Conservation (phyloP, 1,284 basidiomycete genomes). For the Entoloma clypeatum region DNA sequence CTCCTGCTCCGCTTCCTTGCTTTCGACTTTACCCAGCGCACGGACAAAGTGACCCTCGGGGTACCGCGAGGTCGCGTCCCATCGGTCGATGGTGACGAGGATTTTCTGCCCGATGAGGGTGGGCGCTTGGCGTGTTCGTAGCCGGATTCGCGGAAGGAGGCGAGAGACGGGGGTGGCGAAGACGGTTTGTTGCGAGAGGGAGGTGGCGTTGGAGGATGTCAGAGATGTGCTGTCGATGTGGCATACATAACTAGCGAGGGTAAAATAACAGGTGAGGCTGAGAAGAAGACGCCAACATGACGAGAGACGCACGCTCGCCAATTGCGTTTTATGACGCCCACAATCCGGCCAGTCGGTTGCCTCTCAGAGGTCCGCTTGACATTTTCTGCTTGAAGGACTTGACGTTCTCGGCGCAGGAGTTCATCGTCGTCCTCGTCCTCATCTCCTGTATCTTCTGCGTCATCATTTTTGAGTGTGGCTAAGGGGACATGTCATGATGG, state of each 20-base stretch:
- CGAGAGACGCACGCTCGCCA: conserved; percentile 76
- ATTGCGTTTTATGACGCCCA: conserved; percentile 92
- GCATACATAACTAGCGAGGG: conserved; percentile 75
- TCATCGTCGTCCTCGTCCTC: conserved; percentile 44
- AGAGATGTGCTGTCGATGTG: conserved; percentile 92
- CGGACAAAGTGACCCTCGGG: conserved; percentile 98
- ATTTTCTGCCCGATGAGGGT: conserved; percentile 91
- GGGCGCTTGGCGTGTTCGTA: conserved; percentile 93
- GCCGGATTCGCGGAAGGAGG: conserved; percentile 88
- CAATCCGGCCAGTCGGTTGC: conserved; percentile 90
- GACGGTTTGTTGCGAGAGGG: conserved; percentile 86
- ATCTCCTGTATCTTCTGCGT: conserved; percentile 72
- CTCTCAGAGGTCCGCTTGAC: conserved; percentile 48
- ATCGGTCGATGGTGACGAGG: conserved; percentile 91
- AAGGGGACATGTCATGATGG: conserved; percentile 9
- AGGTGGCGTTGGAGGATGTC: conserved; percentile 74
- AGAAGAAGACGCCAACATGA: neutral
- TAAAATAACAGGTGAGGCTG: conserved; percentile 3
- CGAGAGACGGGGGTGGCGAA: conserved; percentile 95
- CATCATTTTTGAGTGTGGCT: conserved; percentile 88
- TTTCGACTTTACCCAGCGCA: conserved; percentile 86
- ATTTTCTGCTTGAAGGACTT: conserved; percentile 39
- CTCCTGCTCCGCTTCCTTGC: conserved; percentile 96
- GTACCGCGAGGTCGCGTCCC: conserved; percentile 86
- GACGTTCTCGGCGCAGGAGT: conserved; percentile 47